These are phyloP conservation scores for Cytospora chrysosperma DNA, from an alignment of 2,329 filamentous ascomycete genomes.

Conservation along the genomic window DNA sequence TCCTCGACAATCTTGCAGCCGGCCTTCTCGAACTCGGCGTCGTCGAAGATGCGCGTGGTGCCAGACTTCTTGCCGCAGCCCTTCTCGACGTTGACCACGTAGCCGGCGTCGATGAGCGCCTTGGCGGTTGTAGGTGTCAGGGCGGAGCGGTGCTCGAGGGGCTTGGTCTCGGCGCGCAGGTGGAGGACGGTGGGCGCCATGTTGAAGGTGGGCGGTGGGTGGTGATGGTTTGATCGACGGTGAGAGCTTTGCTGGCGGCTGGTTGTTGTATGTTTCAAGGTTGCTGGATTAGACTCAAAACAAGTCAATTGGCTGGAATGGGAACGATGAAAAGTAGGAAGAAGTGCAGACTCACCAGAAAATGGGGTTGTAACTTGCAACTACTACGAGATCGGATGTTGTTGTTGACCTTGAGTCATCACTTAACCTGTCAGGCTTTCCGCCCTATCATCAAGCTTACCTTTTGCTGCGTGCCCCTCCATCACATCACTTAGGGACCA, in stretches of 20 bases:
- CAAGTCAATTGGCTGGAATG: slow-evolving; percentile 14
- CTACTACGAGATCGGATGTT: slow-evolving; percentile 2
- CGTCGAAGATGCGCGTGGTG: slow-evolving; percentile 64
- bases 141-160: slow-evolving; percentile 54
- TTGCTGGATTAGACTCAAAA: background rate
- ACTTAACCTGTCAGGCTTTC: background rate
- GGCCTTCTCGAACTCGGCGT: slow-evolving; percentile 59
- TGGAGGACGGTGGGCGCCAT: slow-evolving; percentile 45
- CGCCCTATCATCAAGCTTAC: too few species aligned
- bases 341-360: slow-evolving; percentile 10
- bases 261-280: slow-evolving; percentile 4
- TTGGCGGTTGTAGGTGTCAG: slow-evolving; percentile 42
- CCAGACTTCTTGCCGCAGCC: slow-evolving; percentile 34
- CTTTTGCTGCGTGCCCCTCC: background rate
- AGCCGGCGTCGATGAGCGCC: slow-evolving; percentile 66
- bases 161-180: slow-evolving; percentile 60
- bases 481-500: background rate
- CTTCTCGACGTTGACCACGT: slow-evolving; percentile 66
- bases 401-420: slow-evolving; percentile 11
- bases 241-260: background rate
- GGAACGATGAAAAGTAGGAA: background rate
- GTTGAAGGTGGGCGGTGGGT: slow-evolving; percentile 18
- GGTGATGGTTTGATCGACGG: background rate
- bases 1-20: slow-evolving; percentile 66
- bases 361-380: background rate